These are phyloP conservation scores for Scleroderma bovista DNA, from an alignment of 768 basidiomycete species.

Conservation along the genomic window DNA sequence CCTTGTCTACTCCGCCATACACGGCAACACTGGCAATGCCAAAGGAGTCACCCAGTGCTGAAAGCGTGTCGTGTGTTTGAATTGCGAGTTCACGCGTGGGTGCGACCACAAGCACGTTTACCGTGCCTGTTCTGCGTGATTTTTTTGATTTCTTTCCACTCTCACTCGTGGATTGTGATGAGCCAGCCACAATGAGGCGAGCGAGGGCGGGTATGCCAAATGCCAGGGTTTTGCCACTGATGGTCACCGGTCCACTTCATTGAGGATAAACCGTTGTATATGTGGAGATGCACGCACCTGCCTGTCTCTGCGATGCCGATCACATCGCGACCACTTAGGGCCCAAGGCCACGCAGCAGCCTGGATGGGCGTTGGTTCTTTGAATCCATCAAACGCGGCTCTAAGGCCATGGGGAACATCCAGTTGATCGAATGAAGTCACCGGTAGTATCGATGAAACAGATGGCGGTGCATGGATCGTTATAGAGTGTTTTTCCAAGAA, in stretches of 20 bases:
- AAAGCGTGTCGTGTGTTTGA: conserved; percentile 86
- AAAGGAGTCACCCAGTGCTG: conserved; percentile 64
- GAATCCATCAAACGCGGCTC: conserved; percentile 61
- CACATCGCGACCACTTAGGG: conserved; percentile 76
- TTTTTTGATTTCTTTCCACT: conserved; percentile 27
- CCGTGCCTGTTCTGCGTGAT: conserved; percentile 29
- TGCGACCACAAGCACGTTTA: conserved; percentile 76
- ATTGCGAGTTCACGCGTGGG: conserved; percentile 96
- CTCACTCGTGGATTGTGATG: conserved; percentile 12
- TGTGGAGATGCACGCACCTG: conserved; percentile 39
- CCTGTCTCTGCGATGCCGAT: conserved; percentile 98
- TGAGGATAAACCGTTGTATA: background rate
- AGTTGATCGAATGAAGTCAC: conserved; percentile 73
- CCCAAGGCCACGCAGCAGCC: conserved; percentile 90
- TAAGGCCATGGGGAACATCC: conserved; percentile 56
- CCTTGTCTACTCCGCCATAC: conserved; percentile 94
- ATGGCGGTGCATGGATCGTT: conserved; percentile 55
- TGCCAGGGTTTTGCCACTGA: conserved; percentile 90
- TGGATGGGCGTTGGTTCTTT: conserved; percentile 93
- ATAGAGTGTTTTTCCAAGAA: conserved; percentile 73
- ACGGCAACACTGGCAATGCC: conserved; percentile 80
- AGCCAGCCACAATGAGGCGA: conserved; percentile 45
- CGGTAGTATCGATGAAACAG: conserved; percentile 49
- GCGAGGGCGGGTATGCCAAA: conserved; percentile 90
- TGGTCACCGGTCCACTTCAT: conserved; percentile 5